These are phyloP conservation scores for Globisporangium recalcitrans DNA, from an alignment of 352 stramenopile species.

Conservation along the genomic window DNA sequence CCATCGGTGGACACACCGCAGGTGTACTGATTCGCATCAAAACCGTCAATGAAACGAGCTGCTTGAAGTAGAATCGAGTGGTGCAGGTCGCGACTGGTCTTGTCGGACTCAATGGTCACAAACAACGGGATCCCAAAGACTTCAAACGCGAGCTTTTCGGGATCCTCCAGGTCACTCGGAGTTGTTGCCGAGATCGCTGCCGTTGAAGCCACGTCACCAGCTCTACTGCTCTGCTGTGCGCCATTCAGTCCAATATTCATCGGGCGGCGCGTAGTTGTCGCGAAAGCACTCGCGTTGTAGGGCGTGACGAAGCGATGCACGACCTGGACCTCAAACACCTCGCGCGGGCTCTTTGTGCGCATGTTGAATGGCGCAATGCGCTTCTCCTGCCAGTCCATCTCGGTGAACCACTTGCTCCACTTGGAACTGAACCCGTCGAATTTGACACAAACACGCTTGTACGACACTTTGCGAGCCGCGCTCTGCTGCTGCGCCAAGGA, in stretches of 20 bases:
- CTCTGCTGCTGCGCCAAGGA: neutral
- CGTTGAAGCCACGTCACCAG: neutral
- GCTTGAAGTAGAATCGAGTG: conserved; percentile 60
- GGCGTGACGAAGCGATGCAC: conserved; percentile 44
- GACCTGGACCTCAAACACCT: conserved; percentile 79
- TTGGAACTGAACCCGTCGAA: conserved; percentile 71
- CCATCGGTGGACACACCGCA: neutral
- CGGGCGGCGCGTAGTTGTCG: neutral
- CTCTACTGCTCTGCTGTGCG: neutral
- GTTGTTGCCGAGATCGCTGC: neutral
- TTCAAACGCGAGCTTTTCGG: conserved; percentile 27
- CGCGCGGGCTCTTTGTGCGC: conserved; percentile 31
- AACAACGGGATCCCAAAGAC: conserved; percentile 70
- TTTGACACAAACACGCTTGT: conserved; percentile 45
- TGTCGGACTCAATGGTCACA: conserved; percentile 69
- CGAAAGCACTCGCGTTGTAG: conserved; percentile 2
- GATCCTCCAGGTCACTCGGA: conserved; percentile 13
- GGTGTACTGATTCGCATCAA: conserved; percentile 11
- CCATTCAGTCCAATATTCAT: neutral
- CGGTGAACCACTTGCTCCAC: conserved; percentile 69
- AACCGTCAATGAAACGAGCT: conserved; percentile 41
- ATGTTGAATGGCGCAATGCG: conserved; percentile 43
- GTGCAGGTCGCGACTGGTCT: conserved; percentile 57
- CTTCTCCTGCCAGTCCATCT: conserved; percentile 46
- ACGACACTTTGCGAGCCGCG: neutral